A percentile compares a stretch with the other conserved stretches of the same genome.
Evolutionary conservation across 2,329 filamentous ascomycete species (phyloP).

Genomic region (Mycocentrospora acerina): DNA sequence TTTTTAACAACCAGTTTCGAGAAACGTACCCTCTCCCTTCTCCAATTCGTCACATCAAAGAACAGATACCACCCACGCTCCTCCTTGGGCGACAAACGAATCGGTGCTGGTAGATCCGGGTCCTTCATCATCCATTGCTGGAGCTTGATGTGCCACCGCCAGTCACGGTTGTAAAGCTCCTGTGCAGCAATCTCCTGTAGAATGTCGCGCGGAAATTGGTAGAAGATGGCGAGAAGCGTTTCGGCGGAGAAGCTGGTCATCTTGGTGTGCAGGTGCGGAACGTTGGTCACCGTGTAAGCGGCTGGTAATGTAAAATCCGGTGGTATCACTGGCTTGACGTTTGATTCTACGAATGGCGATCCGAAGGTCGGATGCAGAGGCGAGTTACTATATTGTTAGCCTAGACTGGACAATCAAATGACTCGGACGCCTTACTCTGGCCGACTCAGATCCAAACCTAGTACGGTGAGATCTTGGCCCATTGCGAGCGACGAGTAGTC

Average conservation of each 20-base stretch:
- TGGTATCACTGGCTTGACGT: constrained; percentile 58
- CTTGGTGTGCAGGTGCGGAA: constrained; percentile 61
- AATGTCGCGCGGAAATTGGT: constrained; percentile 65
- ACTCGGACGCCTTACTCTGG: constrained; percentile 53
- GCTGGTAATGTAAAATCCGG: constrained; percentile 64
- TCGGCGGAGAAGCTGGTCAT: constrained; percentile 63
- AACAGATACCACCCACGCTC: constrained; percentile 58
- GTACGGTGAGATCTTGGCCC: constrained; percentile 64
- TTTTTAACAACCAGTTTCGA: background rate
- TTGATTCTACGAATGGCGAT: constrained; percentile 62
- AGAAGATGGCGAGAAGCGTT: constrained; percentile 70
- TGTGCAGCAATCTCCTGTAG: constrained; percentile 66
- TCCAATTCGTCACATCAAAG: constrained; percentile 57
- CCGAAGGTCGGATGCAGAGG: constrained; percentile 65
- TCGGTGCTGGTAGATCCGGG: constrained; percentile 45
- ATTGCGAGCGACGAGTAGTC: constrained; percentile 56
- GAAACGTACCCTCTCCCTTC: constrained; percentile 49
- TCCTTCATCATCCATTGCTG: constrained; percentile 60
- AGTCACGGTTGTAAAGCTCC: constrained; percentile 58
- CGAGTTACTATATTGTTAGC: constrained; percentile 43
- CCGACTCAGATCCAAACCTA: constrained; percentile 65
- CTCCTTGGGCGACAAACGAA: constrained; percentile 48
- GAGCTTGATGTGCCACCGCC: constrained; percentile 57
- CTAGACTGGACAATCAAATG: background rate
- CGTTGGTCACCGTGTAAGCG: constrained; percentile 67